Evolutionary conservation across 768 basidiomycete genomes (phyloP), one percentile per base, ranked within the genome.

Genomic region (Mrakia blollopis): DNA sequence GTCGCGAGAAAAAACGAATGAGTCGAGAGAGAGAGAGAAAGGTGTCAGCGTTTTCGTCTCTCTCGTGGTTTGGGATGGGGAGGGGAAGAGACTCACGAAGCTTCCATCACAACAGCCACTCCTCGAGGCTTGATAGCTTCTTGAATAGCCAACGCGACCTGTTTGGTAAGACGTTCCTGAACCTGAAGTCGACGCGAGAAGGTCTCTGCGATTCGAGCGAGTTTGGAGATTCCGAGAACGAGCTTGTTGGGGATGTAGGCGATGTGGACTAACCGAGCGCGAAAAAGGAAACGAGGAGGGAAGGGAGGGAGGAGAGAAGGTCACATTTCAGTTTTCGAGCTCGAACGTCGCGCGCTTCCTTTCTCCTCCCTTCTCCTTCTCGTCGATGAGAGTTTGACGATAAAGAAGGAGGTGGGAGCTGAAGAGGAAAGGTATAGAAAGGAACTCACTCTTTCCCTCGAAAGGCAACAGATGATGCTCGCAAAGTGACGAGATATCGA

Each of bases 61-160:
- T n/a, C 30, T 18, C 7, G 60, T 4, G 28, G 69, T 28, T 21
- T 72, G 39, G 16, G 41, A 61, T 41, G 60, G 65, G 47, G 11
- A 60, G 54, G 5, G 13, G 47, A 63, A n/a, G 32, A n/a, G 62
- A 87, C 93, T 82, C 83, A 94, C 93, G 92, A 92, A 78, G 95
- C 95, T 85, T 99, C 96, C 92, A 99, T 98, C 69, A 99, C 97
- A 79, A 99, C 97, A 11, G 97, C 97, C 54, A 99, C 97, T 63
- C 97, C 97, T 81, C 93, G 89, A 70, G 97, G 97, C 83, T 93
- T 91, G 81, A 99, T 98, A 25, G 97, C 97, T 84, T 99, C 96
- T 84, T 97, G 92, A 9, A 99, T 91, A n/a, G 96, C 94, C 73
- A 97, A 88, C 11, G 97, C 97, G 77, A 99, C 93, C 85, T 99